Percentiles rank a stretch among this genome's conserved stretches.
phyloP scores from a whole-genome alignment of 2,329 filamentous ascomycete genomes.

The Cladophialophora bantiana region DNA sequence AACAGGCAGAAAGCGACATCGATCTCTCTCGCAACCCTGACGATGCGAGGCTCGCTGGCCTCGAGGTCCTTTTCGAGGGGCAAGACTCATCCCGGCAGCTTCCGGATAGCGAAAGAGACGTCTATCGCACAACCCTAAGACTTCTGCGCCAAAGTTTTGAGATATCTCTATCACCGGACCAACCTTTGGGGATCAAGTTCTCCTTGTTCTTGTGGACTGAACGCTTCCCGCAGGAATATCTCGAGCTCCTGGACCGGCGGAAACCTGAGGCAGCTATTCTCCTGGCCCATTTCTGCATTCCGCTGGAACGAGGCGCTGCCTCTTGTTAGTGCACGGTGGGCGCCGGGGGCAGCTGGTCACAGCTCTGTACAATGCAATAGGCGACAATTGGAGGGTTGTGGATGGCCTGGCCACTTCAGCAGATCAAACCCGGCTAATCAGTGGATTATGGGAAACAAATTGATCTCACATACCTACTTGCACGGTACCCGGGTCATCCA shows the following conservation, averaged over 20 bases:
- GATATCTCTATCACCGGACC: neutral
- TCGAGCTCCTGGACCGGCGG: neutral
- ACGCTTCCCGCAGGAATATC: slow-evolving; percentile 1
- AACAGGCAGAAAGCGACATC: neutral
- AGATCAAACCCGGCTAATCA: neutral
- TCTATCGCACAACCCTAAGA: neutral
- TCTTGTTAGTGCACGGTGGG: neutral
- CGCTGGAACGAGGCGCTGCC: neutral
- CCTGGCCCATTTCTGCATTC: neutral
- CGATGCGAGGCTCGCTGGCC: neutral
- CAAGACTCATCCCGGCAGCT: neutral
- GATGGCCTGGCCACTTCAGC: neutral
- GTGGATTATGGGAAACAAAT: too few relatives aligned
- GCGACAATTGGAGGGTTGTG: neutral
- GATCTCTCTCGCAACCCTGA: neutral
- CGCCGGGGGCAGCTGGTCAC: neutral
- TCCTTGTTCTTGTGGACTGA: slow-evolving; percentile 5
- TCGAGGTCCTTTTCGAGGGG: neutral
- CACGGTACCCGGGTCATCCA: neutral
- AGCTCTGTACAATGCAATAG: neutral
- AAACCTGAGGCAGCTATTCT: slow-evolving; percentile 2
- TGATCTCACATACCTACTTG: too few relatives aligned
- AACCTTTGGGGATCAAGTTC: slow-evolving; percentile 2
- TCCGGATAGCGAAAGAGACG: neutral
- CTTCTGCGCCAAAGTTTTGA: neutral